Conservation (phyloP, 164 flowering plant genomes). For the Vitis rupestris region DNA sequence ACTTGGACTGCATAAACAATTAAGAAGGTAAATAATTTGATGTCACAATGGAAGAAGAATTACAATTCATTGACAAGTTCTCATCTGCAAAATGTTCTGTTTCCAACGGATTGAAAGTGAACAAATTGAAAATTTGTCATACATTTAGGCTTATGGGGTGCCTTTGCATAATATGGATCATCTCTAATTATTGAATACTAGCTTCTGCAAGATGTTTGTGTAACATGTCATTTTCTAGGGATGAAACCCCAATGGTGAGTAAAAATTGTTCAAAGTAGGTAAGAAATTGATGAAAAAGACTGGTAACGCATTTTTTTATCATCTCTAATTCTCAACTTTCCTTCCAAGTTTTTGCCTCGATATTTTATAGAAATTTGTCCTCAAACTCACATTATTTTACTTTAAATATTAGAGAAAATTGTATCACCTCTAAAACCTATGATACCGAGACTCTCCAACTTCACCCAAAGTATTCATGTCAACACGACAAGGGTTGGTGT, state of each 20-base stretch:
- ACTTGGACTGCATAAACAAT: conserved; percentile 41
- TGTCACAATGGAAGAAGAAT: neutral
- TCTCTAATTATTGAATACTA: neutral
- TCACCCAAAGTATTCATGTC: no score
- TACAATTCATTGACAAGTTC: neutral
- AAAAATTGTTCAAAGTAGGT: neutral
- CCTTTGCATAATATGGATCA: neutral
- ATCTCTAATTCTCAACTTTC: no score
- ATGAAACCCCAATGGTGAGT: neutral
- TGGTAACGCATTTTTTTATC: no score
- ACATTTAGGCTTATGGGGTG: no score
- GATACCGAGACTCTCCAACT: no score
- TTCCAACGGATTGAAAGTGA: neutral
- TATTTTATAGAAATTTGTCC: neutral
- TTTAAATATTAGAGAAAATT: no score
- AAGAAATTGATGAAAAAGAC: neutral
- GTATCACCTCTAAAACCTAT: no score
- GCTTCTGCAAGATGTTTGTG: neutral
- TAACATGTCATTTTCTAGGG: neutral
- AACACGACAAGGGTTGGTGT: no score
- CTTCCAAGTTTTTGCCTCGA: neutral
- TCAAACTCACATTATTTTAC: no score
- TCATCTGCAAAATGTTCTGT: neutral
- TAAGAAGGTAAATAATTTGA: neutral
- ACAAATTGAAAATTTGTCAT: neutral